Conservation (phyloP, 495 filamentous ascomycete species). For the Hypoxylon subgilvum region DNA sequence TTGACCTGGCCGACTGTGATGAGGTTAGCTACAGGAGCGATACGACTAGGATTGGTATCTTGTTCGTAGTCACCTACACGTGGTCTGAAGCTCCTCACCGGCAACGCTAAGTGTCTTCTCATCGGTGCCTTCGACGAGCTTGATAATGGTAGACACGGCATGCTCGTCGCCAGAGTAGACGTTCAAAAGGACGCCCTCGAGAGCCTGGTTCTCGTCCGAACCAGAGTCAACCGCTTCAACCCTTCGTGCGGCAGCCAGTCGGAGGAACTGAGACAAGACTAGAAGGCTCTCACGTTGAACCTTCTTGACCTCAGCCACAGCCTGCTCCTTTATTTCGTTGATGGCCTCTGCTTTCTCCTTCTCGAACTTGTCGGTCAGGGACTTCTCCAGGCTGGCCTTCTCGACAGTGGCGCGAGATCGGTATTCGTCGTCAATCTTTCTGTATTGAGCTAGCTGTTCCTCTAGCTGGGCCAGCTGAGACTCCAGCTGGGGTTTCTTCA, state of each 20-base stretch:
- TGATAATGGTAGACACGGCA: constrained; percentile 82
- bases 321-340: constrained; percentile 60
- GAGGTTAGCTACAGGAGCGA: constrained; percentile 36
- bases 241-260: constrained; percentile 75
- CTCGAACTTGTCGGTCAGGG: constrained; percentile 72
- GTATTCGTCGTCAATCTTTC: constrained; percentile 80
- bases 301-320: constrained; percentile 61
- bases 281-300: constrained; percentile 64
- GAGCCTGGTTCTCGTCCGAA: constrained; percentile 76
- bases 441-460: constrained; percentile 83
- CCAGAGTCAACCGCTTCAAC: constrained; percentile 66
- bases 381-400: constrained; percentile 74
- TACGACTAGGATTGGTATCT: not conserved
- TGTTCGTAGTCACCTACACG: constrained; percentile 70
- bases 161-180: constrained; percentile 86
- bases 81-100: constrained; percentile 67
- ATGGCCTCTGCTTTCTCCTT: constrained; percentile 68
- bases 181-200: constrained; percentile 86
- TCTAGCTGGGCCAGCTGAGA: constrained; percentile 74
- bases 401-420: constrained; percentile 69
- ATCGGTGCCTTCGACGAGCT: constrained; percentile 79
- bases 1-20: constrained; percentile 72
- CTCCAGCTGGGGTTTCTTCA: constrained; percentile 88
- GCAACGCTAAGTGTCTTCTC: constrained; percentile 72
- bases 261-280: constrained; percentile 77